Base-by-base conservation (phyloP, 148 eudicot species). In the Cornus kousa region DNA sequence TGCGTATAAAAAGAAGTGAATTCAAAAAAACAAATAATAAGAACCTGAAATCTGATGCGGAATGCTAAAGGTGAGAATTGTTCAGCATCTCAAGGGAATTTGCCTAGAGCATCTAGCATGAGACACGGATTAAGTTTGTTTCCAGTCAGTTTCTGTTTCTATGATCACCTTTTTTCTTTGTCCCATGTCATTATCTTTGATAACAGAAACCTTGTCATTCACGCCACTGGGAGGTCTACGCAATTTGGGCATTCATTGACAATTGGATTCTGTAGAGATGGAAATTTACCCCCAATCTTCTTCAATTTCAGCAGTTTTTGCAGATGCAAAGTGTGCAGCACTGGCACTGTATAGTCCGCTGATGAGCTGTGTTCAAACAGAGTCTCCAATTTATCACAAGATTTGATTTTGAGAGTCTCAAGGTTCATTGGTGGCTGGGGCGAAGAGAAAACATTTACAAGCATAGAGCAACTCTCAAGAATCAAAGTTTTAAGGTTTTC, bases 301-400 rank as follows among this genome's bases (percentile, higher is more conserved):
- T 37, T 24, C 50, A 81, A 37, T 43, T 22, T 62, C 14, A 72
- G 84, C 13, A 81, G 73, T 19, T 66, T 77, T 33, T 70, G 71
- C 5, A 81, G 53, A 72, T 71, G 80, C 31, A 43, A 6, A 80
- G 23, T 23, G 66, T 46, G 32, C 32, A n/a, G 43, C 43, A 79
- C 17, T 46, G 65, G 35, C 76, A 76, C 28, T 19, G 57, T 50
- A 57, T 22, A 13, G 10, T 40, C 60, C 1, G 53, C 40, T 10
- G 70, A 11, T 20, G 33, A 48, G 22, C 72, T 65, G 39, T 73
- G 37, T 31, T 35, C 57, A 74, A 76, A 80, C 20, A 77, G 40
- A 57, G 76, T 77, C 28, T 64, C 48, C 73, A 84, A 7, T 67
- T 50, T 81, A 5, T 66, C 74, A 22, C 86, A 84, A 70, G 33